Evolutionary conservation across 805 yeast species (phyloP), one percentile per base, ranked within the genome.

Genomic region (Isabelozyma rhagii): DNA sequence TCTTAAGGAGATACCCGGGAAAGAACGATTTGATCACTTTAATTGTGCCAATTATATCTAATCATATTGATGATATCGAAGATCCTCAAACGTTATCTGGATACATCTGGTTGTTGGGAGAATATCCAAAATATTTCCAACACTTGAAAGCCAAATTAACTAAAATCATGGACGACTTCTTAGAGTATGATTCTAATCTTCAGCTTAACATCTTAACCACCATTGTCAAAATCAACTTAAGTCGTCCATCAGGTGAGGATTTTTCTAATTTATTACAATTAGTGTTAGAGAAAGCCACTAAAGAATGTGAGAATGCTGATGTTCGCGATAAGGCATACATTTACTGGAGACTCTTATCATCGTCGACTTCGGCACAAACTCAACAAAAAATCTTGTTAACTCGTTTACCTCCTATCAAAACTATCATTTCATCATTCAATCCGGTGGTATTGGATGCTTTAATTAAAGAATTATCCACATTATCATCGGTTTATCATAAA

Each of bases 401-500:
- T 9, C 80, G 79, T 52, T 71, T 88, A 49, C 96, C 97, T 10
- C 80, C 82, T 8, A 81, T 94, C 51, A 79, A 82, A 42, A 79
- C 89, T 2, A 85, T 91, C 1, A 81, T 92, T 29, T 85, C 90
- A 41, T 68, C 77, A 15, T 85, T 92, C 59, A 83, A 89, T 40
- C 85, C 89, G 0, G 76, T 74, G 18, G 74, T 90, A 4, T 76
- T 92, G 50, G 81, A 84, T 41, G 85, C 82, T 53, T 75, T 94
- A 45, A 62, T 93, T 29, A 63, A 72, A n/a, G 96, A 93, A 62
- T 69, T 93, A 49, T 84, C 96, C 3, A 86, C 94, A 8, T 77
- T 94, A 53, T 85, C 97, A 39, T 89, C 97, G 0, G 94, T 94
- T 2, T 89, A 89, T 62, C 96, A 87, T 67, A 87, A 86, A 62